A percentile compares a stretch with the other conserved stretches of the same genome.
Evolutionary conservation across 331 rosid genomes (phyloP).

Genomic region (Pyrus hybrid): DNA sequence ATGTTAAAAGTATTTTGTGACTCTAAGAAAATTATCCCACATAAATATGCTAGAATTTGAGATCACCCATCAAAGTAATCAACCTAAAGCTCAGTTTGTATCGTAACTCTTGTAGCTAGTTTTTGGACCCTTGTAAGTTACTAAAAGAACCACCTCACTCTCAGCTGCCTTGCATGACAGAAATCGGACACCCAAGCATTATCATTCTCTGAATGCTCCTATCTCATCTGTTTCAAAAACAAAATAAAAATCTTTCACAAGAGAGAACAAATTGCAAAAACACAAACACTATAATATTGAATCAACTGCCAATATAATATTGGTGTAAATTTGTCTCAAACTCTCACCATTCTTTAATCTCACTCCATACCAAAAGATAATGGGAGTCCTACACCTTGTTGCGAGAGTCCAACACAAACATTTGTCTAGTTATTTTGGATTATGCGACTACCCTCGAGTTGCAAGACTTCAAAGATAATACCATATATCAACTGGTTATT

Average conservation of each 20-base stretch:
- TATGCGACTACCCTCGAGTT: not conserved
- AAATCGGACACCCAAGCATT: not conserved
- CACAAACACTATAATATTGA: not conserved
- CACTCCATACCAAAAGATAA: not conserved
- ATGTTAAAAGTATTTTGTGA: conserved; percentile 10
- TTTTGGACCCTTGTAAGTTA: not conserved
- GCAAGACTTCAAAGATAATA: not conserved
- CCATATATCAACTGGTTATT: too few relatives aligned
- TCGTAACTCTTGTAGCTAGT: not conserved
- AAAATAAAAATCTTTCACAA: not conserved
- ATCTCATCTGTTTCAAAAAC: not conserved
- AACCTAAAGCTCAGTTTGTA: too few relatives aligned
- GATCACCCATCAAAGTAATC: too few relatives aligned
- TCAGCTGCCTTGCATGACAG: not conserved
- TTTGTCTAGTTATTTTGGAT: not conserved
- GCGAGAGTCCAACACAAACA: not conserved
- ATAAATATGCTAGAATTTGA: too few relatives aligned
- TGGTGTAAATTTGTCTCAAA: not conserved
- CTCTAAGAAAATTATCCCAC: too few relatives aligned
- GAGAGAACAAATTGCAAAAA: not conserved
- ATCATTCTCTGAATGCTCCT: not conserved
- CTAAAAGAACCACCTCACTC: not conserved
- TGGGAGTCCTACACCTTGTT: not conserved
- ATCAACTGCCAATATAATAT: not conserved
- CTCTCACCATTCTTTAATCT: not conserved